These are phyloP conservation scores for Murraya paniculata DNA, from an alignment of 345 rosid genomes.

Conservation along the genomic window DNA sequence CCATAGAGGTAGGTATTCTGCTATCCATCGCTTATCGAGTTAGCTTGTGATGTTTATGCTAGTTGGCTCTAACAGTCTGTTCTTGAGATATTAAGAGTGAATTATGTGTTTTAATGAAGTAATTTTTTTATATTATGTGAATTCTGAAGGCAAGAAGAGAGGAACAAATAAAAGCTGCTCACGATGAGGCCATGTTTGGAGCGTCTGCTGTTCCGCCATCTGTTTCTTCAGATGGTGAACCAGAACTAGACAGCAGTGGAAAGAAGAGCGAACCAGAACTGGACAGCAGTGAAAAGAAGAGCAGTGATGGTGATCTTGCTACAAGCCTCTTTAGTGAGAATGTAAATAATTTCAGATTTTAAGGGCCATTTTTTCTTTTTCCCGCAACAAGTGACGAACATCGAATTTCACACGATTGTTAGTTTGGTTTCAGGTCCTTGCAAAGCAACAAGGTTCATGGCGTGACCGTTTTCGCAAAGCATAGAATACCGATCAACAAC, in stretches of 20 bases:
- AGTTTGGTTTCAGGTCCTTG: conserved; percentile 56
- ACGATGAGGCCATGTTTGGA: conserved; percentile 97
- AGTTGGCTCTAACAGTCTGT: not conserved
- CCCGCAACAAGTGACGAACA: not conserved
- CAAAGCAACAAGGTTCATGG: conserved; percentile 95
- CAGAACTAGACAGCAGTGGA: conserved; percentile 25
- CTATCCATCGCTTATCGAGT: not conserved
- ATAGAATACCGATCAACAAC: conserved; percentile 22
- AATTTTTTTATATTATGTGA: not conserved
- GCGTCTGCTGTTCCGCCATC: conserved; percentile 36
- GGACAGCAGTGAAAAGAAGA: conserved; percentile 30
- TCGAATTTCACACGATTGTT: not conserved
- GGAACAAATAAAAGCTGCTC: conserved; percentile 70
- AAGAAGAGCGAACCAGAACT: conserved; percentile 39
- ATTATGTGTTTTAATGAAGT: not conserved
- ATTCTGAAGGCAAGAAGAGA: conserved; percentile 64
- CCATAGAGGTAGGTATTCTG: conserved; percentile 59
- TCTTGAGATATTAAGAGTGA: not conserved
- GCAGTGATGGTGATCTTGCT: conserved; percentile 31
- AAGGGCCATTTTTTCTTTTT: not conserved
- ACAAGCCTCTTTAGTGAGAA: conserved; percentile 71
- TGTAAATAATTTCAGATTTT: conserved; percentile 31
- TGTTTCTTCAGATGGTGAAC: conserved; percentile 25
- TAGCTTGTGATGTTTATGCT: not conserved
- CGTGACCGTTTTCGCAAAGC: conserved; percentile 85